Base-by-base conservation (phyloP, 2,329 filamentous ascomycete genomes). In the Leptosphaerulina australis region DNA sequence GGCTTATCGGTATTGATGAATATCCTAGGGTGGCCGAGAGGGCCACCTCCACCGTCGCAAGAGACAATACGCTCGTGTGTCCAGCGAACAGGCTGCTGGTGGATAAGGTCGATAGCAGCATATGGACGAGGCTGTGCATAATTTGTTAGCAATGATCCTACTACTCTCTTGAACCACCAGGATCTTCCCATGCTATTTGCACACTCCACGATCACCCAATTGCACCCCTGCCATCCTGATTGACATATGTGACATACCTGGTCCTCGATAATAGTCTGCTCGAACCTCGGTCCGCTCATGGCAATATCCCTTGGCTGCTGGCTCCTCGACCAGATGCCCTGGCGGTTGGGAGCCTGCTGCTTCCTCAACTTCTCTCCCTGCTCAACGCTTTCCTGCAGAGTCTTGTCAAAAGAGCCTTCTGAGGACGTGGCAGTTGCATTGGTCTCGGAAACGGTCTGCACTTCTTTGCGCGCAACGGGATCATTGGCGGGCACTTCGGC, bases 1-100 rank as follows among this genome's bases (percentile, higher is more conserved):
- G 94, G 90, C 82, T 97, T 97, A 77, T 99, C 94, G 61, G 89
- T 87, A 78, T 99, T 99, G 83, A 99, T 99, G 74, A 91, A 99
- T 77, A 99, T 88, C 69, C 85, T 84, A 39, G 94, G 94, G 75
- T 99, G 94, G 33, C 94, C 94, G 46, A 90, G 79, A 24, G 92
- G 88, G 35, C 93, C 94, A 62, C 92, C 92, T 51, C 93, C 94
- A 50, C 94, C 94, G 68, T 97, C 92, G 72, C 94, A 99, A 34
- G 86, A 86, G 41, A 95, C 93, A 38, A 89, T 76, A 55, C 86
- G 84, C 58, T 90, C 83, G 71, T 96, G 87, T 52, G 87, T 90
- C 93, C 94, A 99, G 74, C 85, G 83, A 26, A 99, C 94, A 15
- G 92, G 93, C 76, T 97, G 88, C 80, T 92, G 87, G 82, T 99